Base-by-base conservation (phyloP, 164 flowering plant species). In the Protea cynaroides region DNA sequence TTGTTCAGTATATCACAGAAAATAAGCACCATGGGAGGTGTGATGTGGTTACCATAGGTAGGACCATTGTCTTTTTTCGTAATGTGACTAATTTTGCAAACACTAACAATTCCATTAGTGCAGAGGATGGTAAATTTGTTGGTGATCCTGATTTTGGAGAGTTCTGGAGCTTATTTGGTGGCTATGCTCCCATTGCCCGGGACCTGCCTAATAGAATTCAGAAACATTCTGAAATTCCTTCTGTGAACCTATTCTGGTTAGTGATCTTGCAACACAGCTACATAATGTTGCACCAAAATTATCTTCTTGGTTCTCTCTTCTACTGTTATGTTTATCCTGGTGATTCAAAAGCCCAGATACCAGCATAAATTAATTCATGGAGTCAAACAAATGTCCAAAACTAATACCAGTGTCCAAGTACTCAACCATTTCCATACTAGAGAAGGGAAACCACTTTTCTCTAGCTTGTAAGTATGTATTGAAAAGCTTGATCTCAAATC, bases 51-150 rank as follows among this genome's bases (percentile, higher is more conserved):
- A 71, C 87, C 58, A 72, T 86, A 68, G 92, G 92, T 84, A 50
- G 46, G 76, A 34, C 52, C 66, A 25, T 34, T 24, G 52, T 47
- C n/a, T 65, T 14, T 47, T 1, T 50, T 38, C 8, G 40, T 9
- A 64, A 34, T 8, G 56, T 56, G 47, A 58, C 47, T 37, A 19
- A 51, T 66, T 36, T 43, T 59, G n/a, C 46, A 56, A 22, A 58
- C 69, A 8, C 22, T 71, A 53, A 69, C 58, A 63, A 43, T 59
- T 66, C 15, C 23, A 12, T 59, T 68, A 40, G 22, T 77, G 62
- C 68, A 87, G 92, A 85, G 80, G 92, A 85, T 79, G 92, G 92
- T 15, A 85, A 85, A 72, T 78, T 87, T 69, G 83, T 83, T 61
- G 85, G 83, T 73, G 89, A 87, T 79, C 25, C 89, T 71, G 92